Conservation (phyloP, 2,329 filamentous ascomycete genomes). For the Colletotrichum chlorophyti region DNA sequence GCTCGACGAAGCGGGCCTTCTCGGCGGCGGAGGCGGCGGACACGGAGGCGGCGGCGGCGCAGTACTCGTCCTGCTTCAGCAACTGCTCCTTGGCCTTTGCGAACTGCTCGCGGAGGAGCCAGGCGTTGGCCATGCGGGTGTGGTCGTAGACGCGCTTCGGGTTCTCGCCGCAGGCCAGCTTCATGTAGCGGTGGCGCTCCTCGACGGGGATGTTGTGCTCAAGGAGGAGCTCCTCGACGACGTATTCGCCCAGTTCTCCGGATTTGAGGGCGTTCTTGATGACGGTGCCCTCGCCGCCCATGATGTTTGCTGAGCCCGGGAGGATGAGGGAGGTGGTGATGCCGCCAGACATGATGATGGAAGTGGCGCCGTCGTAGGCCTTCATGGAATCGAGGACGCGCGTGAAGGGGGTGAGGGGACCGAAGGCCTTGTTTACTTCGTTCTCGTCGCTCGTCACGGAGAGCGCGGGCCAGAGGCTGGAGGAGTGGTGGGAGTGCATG, state of each 20-base stretch:
- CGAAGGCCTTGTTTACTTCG: conserved; percentile 40
- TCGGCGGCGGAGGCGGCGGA: conserved; percentile 31
- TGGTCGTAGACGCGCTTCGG: conserved; percentile 45
- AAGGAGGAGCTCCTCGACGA: conserved; percentile 49
- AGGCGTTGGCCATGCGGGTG: conserved; percentile 48
- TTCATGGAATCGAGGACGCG: conserved; percentile 48
- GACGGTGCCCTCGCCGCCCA: conserved; percentile 50
- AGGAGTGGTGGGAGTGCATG: conserved; percentile 52
- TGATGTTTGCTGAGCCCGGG: conserved; percentile 51
- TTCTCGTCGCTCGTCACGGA: conserved; percentile 43
- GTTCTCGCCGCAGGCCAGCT: conserved; percentile 55
- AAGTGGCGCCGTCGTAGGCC: conserved; percentile 45
- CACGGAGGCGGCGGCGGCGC: conserved; percentile 32
- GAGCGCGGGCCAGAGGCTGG: conserved; percentile 41
- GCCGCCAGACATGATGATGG: conserved; percentile 49
- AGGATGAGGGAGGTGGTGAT: conserved; percentile 53
- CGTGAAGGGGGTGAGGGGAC: conserved; percentile 45
- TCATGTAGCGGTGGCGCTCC: conserved; percentile 47
- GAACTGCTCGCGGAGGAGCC: conserved; percentile 46
- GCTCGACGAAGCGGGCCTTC: conserved; percentile 30
- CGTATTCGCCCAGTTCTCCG: conserved; percentile 42
- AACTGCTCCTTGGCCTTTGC: conserved; percentile 42
- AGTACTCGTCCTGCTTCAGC: conserved; percentile 43
- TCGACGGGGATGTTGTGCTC: conserved; percentile 43
- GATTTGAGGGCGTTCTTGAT: conserved; percentile 47